A percentile compares a stretch with the other conserved stretches of the same genome.
These are phyloP conservation scores for Fragaria vesca DNA, from an alignment of 306 rosid species.

Conservation along the genomic window DNA sequence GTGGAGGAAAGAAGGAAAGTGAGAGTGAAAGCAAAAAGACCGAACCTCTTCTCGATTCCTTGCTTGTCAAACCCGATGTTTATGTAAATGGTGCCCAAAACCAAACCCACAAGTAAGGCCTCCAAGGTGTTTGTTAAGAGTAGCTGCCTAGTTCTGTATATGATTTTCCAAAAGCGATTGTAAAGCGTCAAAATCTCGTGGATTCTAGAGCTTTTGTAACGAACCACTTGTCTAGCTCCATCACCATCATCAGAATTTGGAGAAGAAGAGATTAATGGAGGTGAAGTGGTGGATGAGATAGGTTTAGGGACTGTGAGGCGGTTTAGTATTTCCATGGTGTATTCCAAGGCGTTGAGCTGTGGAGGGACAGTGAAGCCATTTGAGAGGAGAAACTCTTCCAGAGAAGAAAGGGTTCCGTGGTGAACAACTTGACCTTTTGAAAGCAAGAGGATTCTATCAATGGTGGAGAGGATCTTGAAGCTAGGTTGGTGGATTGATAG, in stretches of 20 bases:
- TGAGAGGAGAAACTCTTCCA: conserved; percentile 48
- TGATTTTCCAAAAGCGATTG: conserved; percentile 74
- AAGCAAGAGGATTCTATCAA: conserved; percentile 60
- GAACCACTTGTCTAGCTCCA: conserved; percentile 21
- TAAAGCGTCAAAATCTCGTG: conserved; percentile 61
- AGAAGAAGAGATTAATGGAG: conserved; percentile 19
- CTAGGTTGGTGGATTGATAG: conserved; percentile 93
- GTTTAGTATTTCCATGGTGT: conserved; percentile 72
- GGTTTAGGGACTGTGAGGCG: conserved; percentile 40
- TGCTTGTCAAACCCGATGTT: conserved; percentile 68
- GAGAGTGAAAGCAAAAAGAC: conserved; percentile 84
- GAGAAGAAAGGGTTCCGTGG: conserved; percentile 65
- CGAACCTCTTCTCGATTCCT: conserved; percentile 84
- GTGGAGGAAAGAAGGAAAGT: conserved; percentile 85
- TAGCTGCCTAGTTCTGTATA: conserved; percentile 73
- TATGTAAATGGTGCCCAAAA: conserved; percentile 85
- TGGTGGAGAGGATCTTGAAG: conserved; percentile 69
- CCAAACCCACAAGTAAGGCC: conserved; percentile 82
- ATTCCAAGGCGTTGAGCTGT: conserved; percentile 87
- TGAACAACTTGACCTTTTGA: conserved; percentile 71
- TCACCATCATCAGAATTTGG: neutral
- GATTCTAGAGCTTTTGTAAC: conserved; percentile 66
- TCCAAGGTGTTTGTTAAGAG: conserved; percentile 76
- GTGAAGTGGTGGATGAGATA: conserved; percentile 15
- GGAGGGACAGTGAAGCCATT: conserved; percentile 76